These are phyloP conservation scores for Hirschioporus abietinus DNA, from an alignment of 768 basidiomycete genomes.

Conservation along the genomic window DNA sequence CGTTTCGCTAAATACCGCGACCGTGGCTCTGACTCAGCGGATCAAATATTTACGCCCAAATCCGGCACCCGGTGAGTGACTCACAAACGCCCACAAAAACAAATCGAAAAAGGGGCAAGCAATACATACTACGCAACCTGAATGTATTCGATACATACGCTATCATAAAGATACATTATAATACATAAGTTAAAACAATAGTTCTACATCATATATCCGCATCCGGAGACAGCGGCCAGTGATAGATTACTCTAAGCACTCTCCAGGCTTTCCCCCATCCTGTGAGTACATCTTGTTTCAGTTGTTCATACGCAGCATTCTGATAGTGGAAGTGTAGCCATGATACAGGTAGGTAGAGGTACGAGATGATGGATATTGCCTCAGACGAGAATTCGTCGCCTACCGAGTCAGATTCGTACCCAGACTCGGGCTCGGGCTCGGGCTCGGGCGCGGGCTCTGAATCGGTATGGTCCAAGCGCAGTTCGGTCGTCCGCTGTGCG, in stretches of 20 bases:
- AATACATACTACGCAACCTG: no score
- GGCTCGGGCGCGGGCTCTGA: background rate
- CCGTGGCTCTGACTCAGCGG: background rate
- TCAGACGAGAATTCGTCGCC: conserved; percentile 37
- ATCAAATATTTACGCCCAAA: background rate
- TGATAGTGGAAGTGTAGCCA: conserved; percentile 23
- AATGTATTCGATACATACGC: no score
- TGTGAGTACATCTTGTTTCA: conserved; percentile 29
- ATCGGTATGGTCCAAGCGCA: background rate
- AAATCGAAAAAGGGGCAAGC: no score
- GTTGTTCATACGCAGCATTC: conserved; percentile 27
- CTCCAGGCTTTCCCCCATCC: conserved; percentile 41
- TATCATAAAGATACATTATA: background rate
- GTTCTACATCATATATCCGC: background rate
- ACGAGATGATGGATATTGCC: conserved; percentile 2
- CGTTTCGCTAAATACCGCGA: background rate
- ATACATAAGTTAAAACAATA: background rate
- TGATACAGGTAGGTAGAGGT: conserved; percentile 6
- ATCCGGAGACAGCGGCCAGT: conserved; percentile 50
- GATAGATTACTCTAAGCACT: conserved; percentile 43
- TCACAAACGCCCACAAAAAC: no score
- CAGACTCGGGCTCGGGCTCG: background rate
- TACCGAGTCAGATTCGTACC: background rate
- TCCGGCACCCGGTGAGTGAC: background rate
- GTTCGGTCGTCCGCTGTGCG: background rate